Evolutionary conservation across 2,329 filamentous ascomycete species (phyloP), one percentile per base, ranked within the genome.

Genomic region (Aspergillus ibericus): DNA sequence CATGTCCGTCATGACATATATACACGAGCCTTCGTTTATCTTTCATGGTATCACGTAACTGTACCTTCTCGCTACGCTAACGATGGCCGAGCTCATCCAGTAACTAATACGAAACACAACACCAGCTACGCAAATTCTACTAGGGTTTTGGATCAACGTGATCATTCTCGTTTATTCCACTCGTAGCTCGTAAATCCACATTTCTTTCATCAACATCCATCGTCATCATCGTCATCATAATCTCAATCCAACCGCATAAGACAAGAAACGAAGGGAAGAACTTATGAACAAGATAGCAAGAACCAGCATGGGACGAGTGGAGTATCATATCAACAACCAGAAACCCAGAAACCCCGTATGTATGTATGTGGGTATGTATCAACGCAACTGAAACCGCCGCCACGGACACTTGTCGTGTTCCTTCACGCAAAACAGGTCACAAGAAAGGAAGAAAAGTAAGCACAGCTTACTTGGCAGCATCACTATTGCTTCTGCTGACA

Each of bases 401-500:
- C 35, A 38, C n/a, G 10, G 18, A 20, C n/a, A 40, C 10, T 10
- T 1, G 4, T 22, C 16, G n/a, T 20, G 27, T 46, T n/a, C 25
- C 27, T 15, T 25, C 44, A 20, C 29, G 8, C 27, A 48, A 55
- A 52, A 42, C 16, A 44, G 52, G 32, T 46, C 9, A 29, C 20
- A 38, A 7, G 16, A 48, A 32, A 25, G 7, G 35, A 34, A 13
- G n/a, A n/a, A 16, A 27, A 18, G 52, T n/a, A 54, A 22, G 25
- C 38, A 20, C 25, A 16, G 44, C 44, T 48, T n/a, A 48, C 44
- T 48, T 48, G 8, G 44, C 8, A 16, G 48, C 44, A 15, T 53
- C 62, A 48, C 64, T 70, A 29, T 64, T 59, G 50, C 53, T 66
- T 27, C 66, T 63, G 58, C 66, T 72, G 47, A 65, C 48, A 15